Conservation (phyloP, 441 rosid genomes). For the Iberis amara region DNA sequence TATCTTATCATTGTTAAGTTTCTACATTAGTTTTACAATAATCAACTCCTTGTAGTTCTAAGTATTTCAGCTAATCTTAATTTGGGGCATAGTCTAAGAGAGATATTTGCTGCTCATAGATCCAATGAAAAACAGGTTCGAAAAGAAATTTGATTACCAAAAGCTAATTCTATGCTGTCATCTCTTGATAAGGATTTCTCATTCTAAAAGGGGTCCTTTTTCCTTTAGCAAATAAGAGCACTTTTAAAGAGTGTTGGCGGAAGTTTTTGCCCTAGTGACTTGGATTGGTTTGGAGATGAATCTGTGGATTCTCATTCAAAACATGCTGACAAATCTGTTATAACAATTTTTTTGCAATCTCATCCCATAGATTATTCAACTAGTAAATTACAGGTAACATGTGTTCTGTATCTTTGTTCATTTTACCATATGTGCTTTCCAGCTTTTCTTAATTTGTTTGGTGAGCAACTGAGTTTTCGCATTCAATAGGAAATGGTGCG, state of each 20-base stretch:
- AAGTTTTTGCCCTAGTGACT: slow-evolving; percentile 65
- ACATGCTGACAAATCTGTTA: slow-evolving; percentile 76
- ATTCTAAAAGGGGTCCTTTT: slow-evolving; percentile 1
- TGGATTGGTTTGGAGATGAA: slow-evolving; percentile 76
- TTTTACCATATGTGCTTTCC: slow-evolving; percentile 4
- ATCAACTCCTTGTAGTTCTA: slow-evolving; percentile 2
- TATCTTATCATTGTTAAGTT: slow-evolving; percentile 15
- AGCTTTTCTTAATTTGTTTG: neutral
- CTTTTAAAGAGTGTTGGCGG: slow-evolving; percentile 70
- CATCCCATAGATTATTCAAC: slow-evolving; percentile 79
- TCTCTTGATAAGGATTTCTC: slow-evolving; percentile 10
- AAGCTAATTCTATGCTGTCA: neutral
- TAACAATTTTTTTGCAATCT: slow-evolving; percentile 73
- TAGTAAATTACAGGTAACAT: slow-evolving; percentile 71
- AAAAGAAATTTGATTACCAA: slow-evolving; percentile 6
- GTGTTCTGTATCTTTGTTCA: slow-evolving; percentile 9
- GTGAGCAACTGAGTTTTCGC: slow-evolving; percentile 22
- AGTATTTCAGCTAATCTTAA: slow-evolving; percentile 56
- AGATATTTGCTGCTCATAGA: slow-evolving; percentile 81
- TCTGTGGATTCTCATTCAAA: slow-evolving; percentile 48
- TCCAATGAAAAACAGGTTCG: slow-evolving; percentile 87
- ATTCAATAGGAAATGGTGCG: slow-evolving; percentile 80
- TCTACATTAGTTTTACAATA: slow-evolving; percentile 16
- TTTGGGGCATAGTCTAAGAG: slow-evolving; percentile 80
- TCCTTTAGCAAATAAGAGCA: slow-evolving; percentile 74